Evolutionary conservation across 2,329 filamentous ascomycete species (phyloP), one percentile per base, ranked within the genome.

Genomic region (Chrysoporthe austroafricana): DNA sequence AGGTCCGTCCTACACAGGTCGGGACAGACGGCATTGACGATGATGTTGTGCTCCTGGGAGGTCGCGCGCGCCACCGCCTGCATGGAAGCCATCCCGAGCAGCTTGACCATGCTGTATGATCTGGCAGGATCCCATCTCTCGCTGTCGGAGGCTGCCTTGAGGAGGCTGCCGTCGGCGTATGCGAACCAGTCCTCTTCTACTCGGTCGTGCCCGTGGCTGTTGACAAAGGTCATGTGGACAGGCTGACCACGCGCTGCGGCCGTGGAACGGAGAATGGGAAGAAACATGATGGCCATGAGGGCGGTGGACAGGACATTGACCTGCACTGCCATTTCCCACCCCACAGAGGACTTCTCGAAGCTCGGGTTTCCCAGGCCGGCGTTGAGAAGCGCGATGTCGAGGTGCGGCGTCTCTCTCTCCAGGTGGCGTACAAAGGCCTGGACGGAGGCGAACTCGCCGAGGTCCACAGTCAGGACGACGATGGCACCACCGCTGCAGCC

Each of bases 311-410:
- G 44, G 13, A 48, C 60, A n/a, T 64, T 67, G n/a, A 64, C 66
- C 61, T 64, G 61, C 32, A 67, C 7, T 5, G 54, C 54, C 54
- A 57, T 58, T 13, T 67, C 66, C 61, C 61, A 67, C 18, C 72
- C 73, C 56, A 66, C 70, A 34, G 48, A 46, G 62, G 67, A 70
- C 65, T 68, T 66, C 62, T 69, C 62, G 74, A 70, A 81, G 18
- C 81, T 79, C 21, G 80, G 68, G 62, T 84, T 64, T 70, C 83
- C 84, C 3, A 83, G 82, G 2, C 81, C 81, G 21, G 70, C 74
- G 63, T 73, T 64, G 42, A 67, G 61, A 1, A 64, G 60, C 14
- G 44, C 66, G 4, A 67, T 32, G 43, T 67, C 54, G 3, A 67
- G 54, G 4, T 52, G n/a, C 34, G 8, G 34, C 6, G 46, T 61